These are phyloP conservation scores for Astrothelium subdiscretum DNA, from an alignment of 495 filamentous ascomycete genomes.

Conservation along the genomic window DNA sequence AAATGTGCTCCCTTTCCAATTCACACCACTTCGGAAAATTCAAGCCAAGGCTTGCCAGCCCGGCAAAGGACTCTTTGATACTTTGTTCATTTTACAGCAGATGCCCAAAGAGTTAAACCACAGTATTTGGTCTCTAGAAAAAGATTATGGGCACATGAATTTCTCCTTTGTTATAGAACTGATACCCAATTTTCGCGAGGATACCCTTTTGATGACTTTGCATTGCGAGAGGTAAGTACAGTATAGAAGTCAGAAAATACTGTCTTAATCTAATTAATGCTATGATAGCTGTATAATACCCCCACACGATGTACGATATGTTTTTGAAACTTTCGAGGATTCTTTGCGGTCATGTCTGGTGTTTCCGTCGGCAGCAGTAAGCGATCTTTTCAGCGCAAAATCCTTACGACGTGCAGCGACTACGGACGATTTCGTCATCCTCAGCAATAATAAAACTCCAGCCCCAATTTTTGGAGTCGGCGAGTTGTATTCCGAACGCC, in stretches of 20 bases:
- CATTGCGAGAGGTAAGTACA: conserved; percentile 22
- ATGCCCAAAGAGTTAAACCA: conserved; percentile 37
- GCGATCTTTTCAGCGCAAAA: conserved; percentile 5
- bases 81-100: conserved; percentile 61
- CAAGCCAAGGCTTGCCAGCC: conserved; percentile 34
- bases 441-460: background rate
- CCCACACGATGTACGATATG: conserved; percentile 25
- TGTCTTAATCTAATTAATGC: conserved; percentile 20
- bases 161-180: conserved; percentile 15
- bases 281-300: conserved; percentile 31
- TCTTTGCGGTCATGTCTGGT: conserved; percentile 15
- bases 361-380: conserved; percentile 9
- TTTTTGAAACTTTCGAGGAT: conserved; percentile 39
- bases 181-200: background rate
- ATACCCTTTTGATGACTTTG: conserved; percentile 2
- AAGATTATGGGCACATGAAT: conserved; percentile 67
- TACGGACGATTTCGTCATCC: background rate
- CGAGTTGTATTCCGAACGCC: conserved; percentile 18
- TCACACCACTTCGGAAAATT: conserved; percentile 54
- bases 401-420: background rate
- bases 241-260: background rate
- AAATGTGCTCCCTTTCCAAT: conserved; percentile 49
- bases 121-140: conserved; percentile 50
- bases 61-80: conserved; percentile 54
- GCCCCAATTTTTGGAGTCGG: conserved; percentile 20